Conservation (phyloP, 1,284 basidiomycete genomes). For the Ganoderma meredithae region DNA sequence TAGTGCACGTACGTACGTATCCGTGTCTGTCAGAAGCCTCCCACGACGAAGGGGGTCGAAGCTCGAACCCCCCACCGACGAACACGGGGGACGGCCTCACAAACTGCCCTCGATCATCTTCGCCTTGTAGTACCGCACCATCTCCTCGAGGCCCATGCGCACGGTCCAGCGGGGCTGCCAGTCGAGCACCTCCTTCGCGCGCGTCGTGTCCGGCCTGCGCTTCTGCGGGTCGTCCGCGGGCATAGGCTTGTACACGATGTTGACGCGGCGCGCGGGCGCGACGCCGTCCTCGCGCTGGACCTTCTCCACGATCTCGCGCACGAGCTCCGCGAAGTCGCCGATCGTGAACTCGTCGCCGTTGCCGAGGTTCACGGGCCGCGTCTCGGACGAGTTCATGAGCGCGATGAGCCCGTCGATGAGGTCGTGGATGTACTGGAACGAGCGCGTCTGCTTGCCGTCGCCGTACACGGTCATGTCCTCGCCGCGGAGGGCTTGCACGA, state of each 20-base stretch:
- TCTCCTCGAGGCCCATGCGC: constrained; percentile 91
- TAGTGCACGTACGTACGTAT: no score
- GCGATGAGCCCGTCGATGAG: constrained; percentile 86
- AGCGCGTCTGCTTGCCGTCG: constrained; percentile 94
- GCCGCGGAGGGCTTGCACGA: constrained; percentile 94
- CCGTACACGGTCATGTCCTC: constrained; percentile 98
- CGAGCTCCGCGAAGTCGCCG: constrained; percentile 87
- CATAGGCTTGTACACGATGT: constrained; percentile 86
- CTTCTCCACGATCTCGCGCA: constrained; percentile 89
- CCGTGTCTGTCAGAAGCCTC: no score
- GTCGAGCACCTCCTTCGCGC: constrained; percentile 84
- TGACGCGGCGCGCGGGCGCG: constrained; percentile 60
- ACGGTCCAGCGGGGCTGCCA: constrained; percentile 97
- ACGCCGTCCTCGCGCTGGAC: constrained; percentile 86
- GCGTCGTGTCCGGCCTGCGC: constrained; percentile 90
- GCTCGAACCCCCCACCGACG: no score
- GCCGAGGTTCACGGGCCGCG: constrained; percentile 95
- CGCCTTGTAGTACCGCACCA: constrained; percentile 90
- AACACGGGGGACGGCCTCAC: constrained; percentile 38
- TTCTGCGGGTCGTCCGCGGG: constrained; percentile 95
- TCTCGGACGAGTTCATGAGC: constrained; percentile 91
- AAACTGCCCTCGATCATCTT: constrained; percentile 86
- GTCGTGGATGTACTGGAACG: constrained; percentile 94
- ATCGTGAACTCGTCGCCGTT: constrained; percentile 96
- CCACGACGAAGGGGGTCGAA: neutral